phyloP scores from a whole-genome alignment of 1,139 yeast species.

The Pichia sp. region DNA sequence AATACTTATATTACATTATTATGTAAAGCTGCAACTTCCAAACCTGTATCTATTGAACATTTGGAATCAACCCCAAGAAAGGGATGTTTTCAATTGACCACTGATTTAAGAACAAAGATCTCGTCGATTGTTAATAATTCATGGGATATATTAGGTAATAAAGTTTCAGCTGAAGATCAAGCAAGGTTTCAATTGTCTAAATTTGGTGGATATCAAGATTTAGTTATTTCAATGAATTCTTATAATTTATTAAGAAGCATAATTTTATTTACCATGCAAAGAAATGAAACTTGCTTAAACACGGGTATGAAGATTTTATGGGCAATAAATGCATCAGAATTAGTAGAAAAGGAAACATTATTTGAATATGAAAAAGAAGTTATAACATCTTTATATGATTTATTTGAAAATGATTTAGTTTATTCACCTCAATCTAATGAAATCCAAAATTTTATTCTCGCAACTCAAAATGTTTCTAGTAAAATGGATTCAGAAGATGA shows the following conservation, averaged over 20 bases:
- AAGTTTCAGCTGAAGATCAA: constrained; percentile 52
- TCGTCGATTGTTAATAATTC: constrained; percentile 50
- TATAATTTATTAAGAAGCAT: constrained; percentile 60
- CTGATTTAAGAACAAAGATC: constrained; percentile 56
- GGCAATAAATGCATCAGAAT: constrained; percentile 65
- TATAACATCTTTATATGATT: constrained; percentile 55
- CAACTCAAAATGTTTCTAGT: constrained; percentile 39
- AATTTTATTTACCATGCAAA: constrained; percentile 63
- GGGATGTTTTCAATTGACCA: constrained; percentile 61
- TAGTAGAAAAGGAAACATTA: constrained; percentile 43
- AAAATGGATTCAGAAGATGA: constrained; percentile 63
- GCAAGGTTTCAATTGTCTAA: constrained; percentile 55
- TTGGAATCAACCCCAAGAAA: constrained; percentile 67
- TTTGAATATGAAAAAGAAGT: constrained; percentile 61
- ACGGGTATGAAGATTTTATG: constrained; percentile 67
- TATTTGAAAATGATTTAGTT: constrained; percentile 46
- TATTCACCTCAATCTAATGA: constrained; percentile 54
- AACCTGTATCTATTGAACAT: constrained; percentile 58
- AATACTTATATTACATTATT: constrained; percentile 56
- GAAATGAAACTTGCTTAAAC: constrained; percentile 54
- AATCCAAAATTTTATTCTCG: constrained; percentile 46
- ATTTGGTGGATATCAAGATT: constrained; percentile 71
- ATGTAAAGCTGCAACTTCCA: constrained; percentile 45
- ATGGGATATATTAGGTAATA: constrained; percentile 76
- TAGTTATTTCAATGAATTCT: constrained; percentile 46